Evolutionary conservation across 345 rosid species (phyloP), one percentile per base, ranked within the genome.

Genomic region (Lenwebbia sp.): DNA sequence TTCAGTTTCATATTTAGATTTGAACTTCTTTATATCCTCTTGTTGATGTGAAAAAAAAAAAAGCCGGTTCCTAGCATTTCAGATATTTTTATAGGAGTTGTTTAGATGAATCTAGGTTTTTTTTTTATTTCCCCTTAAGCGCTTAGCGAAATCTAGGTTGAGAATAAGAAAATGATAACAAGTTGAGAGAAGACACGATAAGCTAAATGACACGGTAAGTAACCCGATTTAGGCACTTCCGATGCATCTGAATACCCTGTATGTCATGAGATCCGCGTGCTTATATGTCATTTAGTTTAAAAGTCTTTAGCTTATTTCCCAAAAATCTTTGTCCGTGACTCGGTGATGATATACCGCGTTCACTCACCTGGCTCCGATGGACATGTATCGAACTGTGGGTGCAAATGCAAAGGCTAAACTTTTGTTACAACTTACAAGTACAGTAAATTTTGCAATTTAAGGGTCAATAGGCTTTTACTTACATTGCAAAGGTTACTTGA

Each of bases 81-180:
- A 0, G 13, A 70, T 50, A 70, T 19, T 37, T 19, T 4, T 10
- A 37, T 4, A 1, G 41, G 23, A 15, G 7, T 70, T 70, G 0
- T 0, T 37, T 19, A 19, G 47, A 0, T 70, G 21, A 9, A 37
- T 70, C 0, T 37, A 70, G 23, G 23, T 19, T 70, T 40, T 70
- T 19, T 33, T 2, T 4, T 70, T 33, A n/a, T 17, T 0, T 0
- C 7, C 0, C 47, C 0, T 19, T 3, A 21, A 37, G 81, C 6
- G 26, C 2, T 37, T 19, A 70, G 47, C 4, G 6, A 53, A 70
- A 37, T 70, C 47, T 70, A 19, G 26, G 47, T 9, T 22, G 40
- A 19, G 4, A 70, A 0, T 19, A 25, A 70, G 47, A 65, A 28
- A 62, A 50, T 50, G 75, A 62, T 19, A 17, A 33, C 0, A 0